These are phyloP conservation scores for Rubroboletus pulcherrimus DNA, from an alignment of 768 basidiomycete genomes.

Conservation along the genomic window DNA sequence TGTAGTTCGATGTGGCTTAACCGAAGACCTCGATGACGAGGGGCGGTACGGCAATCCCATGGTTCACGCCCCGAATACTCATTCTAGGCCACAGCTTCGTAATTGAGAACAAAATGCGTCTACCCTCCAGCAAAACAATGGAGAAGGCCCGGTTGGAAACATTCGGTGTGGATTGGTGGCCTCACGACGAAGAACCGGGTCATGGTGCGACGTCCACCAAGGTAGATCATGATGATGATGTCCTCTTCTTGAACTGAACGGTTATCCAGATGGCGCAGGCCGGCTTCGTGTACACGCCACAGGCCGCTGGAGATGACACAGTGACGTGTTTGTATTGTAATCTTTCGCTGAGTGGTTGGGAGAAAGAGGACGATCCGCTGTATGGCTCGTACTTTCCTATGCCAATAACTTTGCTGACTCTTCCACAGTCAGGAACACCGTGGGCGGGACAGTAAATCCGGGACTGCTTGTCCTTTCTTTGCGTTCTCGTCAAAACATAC, in stretches of 20 bases:
- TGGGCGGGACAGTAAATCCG: conserved; percentile 54
- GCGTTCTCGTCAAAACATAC: conserved; percentile 26
- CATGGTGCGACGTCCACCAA: conserved; percentile 72
- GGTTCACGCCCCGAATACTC: background rate
- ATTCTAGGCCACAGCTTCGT: conserved; percentile 43
- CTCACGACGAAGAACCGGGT: conserved; percentile 56
- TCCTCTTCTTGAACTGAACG: background rate
- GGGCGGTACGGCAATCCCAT: conserved; percentile 45
- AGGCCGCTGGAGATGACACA: conserved; percentile 65
- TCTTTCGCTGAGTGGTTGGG: conserved; percentile 81
- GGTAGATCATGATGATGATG: conserved; percentile 33
- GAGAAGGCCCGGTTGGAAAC: conserved; percentile 71
- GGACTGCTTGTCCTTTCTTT: conserved; percentile 43
- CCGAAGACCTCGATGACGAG: conserved; percentile 50
- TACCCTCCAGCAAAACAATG: conserved; percentile 66
- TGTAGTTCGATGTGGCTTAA: conserved; percentile 66
- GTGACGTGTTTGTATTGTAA: conserved; percentile 86
- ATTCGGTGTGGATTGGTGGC: conserved; percentile 73
- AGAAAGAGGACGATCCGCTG: conserved; percentile 82
- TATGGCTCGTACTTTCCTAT: conserved; percentile 36
- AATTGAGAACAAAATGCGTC: conserved; percentile 54
- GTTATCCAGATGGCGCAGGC: conserved; percentile 69
- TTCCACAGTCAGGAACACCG: conserved; percentile 65
- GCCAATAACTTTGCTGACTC: conserved; percentile 4
- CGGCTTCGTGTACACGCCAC: conserved; percentile 81